Evolutionary conservation across 192 early-diverging fungal species (phyloP), one percentile per base, ranked within the genome.

Genomic region (Obelidium mucronatum): DNA sequence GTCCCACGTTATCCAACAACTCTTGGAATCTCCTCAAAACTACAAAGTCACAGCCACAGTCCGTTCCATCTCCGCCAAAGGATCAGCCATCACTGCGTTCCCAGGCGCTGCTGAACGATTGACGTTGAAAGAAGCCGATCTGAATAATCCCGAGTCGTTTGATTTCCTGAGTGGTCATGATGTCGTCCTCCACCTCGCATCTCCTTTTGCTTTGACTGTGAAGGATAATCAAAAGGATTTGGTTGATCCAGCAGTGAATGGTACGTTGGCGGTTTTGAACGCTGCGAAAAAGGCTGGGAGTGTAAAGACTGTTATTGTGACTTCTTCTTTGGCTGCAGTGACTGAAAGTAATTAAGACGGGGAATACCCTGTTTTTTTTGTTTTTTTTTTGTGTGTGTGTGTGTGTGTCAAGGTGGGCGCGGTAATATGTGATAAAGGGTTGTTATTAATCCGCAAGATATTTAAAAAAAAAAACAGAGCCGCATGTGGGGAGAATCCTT

Each of bases 201-300:
- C 79, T 17, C 84, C 85, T 1, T 56, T 74, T 42, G 39, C 34
- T 5, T 58, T 73, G 35, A 44, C 4, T 15, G 69, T 35, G 54
- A 40, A 34, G 33, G 65, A 85, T 53, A 58, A 77, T 6, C 59
- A 75, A 22, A 69, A 55, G 26, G 80, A 84, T 36, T 13, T 77
- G 40, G 70, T 86, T 4, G 67, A 86, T 30, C 85, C 85, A 2
- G 85, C 85, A 11, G 71, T 86, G 8, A 31, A 78, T 4, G 85
- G 85, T 33, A 86, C 85, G 11, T 42, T 80, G 3, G 81, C 67
- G n/a, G 51, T 86, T 28, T 74, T 86, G 37, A 30, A 79, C 24
- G 69, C 69, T 3, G 67, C 67, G 11, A 24, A 44, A 51, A 52
- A 66, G 11, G 17, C 53, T 15, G 15, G n/a, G 28, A 60, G 56